Base-by-base conservation (phyloP, 2,329 filamentous ascomycete species). In the Stachybotrys elegans region DNA sequence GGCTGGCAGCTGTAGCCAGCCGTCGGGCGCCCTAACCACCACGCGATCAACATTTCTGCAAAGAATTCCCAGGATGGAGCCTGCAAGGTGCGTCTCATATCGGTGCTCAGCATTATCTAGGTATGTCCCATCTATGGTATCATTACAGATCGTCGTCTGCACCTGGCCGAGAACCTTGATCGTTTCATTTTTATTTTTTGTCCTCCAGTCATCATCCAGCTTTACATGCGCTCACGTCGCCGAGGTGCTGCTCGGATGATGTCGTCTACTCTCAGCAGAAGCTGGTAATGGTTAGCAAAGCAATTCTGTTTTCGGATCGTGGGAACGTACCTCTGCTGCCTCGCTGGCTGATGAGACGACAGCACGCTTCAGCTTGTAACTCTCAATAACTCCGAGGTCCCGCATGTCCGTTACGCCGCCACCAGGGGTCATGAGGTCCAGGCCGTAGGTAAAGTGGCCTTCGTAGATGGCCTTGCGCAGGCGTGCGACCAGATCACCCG, bases 301-400 rank as follows among this genome's bases (percentile, higher is more conserved):
- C 9, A 29, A 29, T 29, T 29, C 25, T 9, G 25, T 29, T 9
- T 9, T n/a, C 8, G n/a, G n/a, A n/a, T 29, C 9, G 9, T 29
- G 25, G 17, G 5, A 23, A 65, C 83, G 73, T 75, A 94, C 89
- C 79, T 98, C 93, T 53, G 93, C 91, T 50, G 93, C 93, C 71
- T 98, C 93, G 46, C 89, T 94, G 19, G 93, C 93, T 49, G 90
- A 95, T 43, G 87, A 94, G 42, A 98, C 93, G 43, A 98, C 93
- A n/a, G 93, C 93, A 64, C 83, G 86, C 81, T 98, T 98, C 64
- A 98, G 72, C 78, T 98, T 98, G 77, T 96, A 97, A 67, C 89
- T 95, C 73, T 98, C 93, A 54, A 98, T 86, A 22, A 98, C 91
- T 36, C 93, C 93, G 39, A 95, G 65, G 58, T 98, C 89, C 43